Percentiles rank a stretch among this genome's conserved stretches.
Conservation (phyloP, 225 moss, liverwort and hornwort species). For the Ulota crispa region DNA sequence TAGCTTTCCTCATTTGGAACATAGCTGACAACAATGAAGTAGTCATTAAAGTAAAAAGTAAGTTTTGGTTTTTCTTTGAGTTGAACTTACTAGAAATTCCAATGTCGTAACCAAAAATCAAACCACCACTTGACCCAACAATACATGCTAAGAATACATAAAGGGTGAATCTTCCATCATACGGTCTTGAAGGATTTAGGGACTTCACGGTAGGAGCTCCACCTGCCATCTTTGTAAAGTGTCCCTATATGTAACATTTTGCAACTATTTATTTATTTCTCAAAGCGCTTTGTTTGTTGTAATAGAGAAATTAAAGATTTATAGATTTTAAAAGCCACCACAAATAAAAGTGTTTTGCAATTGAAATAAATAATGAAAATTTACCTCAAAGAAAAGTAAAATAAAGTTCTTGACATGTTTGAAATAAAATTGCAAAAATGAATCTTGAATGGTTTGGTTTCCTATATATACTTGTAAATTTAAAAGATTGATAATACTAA, state of each 20-base stretch:
- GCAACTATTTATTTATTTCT: neutral
- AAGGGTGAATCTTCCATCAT: neutral
- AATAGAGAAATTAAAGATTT: accelerated
- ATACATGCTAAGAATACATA: neutral
- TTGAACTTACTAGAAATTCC: conserved; percentile 11
- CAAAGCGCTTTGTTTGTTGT: neutral
- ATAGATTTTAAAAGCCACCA: accelerated
- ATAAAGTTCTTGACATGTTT: accelerated
- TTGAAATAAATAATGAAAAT: no score
- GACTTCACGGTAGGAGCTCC: accelerated
- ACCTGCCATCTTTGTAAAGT: neutral
- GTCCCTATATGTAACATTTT: neutral
- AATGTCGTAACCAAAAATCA: conserved; percentile 30
- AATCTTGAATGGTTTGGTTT: neutral
- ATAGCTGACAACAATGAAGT: neutral
- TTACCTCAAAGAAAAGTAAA: neutral
- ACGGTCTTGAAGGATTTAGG: neutral
- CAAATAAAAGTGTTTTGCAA: neutral
- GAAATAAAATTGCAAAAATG: neutral
- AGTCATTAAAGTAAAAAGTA: neutral
- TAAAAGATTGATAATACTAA: neutral
- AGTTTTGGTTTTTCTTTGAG: neutral
- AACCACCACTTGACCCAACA: conserved; percentile 17
- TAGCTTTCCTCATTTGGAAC: no score
- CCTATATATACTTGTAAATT: neutral